Conservation (phyloP, 345 rosid genomes). For the Moringa oleifera region DNA sequence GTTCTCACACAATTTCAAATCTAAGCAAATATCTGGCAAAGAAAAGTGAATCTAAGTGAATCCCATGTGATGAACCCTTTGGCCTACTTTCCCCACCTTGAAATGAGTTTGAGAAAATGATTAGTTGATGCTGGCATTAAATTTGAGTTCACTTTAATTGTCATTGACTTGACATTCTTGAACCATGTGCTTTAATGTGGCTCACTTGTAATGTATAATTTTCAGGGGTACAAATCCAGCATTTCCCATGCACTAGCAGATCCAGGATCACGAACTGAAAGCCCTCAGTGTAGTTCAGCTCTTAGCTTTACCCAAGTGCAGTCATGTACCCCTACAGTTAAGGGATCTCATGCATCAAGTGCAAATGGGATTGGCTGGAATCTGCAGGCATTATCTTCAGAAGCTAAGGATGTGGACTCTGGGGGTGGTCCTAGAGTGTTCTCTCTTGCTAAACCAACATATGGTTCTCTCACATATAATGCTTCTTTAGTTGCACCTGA, state of each 20-base stretch:
- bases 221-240: constrained; percentile 48
- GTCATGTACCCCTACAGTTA: constrained; percentile 27
- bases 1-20: neutral
- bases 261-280: constrained; percentile 28
- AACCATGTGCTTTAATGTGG: neutral
- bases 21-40: constrained; percentile 2
- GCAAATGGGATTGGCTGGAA: constrained; percentile 29
- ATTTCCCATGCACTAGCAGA: constrained; percentile 27
- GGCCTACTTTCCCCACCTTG: neutral
- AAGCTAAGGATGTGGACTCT: constrained; percentile 37
- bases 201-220: constrained; percentile 3
- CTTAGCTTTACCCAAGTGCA: constrained; percentile 25
- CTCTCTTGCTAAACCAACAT: constrained; percentile 17
- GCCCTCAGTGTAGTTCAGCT: constrained; percentile 29
- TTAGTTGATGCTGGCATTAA: no score
- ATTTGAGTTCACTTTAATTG: neutral
- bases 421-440: constrained; percentile 16
- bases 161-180: constrained; percentile 6
- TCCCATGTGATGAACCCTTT: no score
- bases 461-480: constrained; percentile 14
- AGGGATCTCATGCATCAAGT: constrained; percentile 26
- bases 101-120: no score
- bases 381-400: constrained; percentile 34
- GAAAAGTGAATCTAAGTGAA: neutral
- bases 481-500: constrained; percentile 24